phyloP scores from a whole-genome alignment of 2,329 filamentous ascomycete species.

The Trichoderma pleuroti region DNA sequence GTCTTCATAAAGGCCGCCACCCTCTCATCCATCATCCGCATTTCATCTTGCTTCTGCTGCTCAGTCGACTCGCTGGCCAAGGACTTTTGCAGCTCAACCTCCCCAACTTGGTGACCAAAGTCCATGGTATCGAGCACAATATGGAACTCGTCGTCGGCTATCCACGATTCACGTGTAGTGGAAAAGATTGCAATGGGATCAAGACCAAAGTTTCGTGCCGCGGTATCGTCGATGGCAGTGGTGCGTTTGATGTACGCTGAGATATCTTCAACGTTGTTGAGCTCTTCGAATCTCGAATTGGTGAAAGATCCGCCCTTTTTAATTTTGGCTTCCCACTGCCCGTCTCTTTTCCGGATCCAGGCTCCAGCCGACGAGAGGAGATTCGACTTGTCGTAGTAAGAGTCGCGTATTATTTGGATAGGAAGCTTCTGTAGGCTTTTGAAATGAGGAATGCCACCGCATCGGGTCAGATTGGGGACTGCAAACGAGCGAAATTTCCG shows the following conservation, averaged over 20 bases:
- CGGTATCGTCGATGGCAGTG: not conserved
- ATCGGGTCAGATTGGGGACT: not conserved
- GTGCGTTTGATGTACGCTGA: not conserved
- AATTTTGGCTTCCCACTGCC: not conserved
- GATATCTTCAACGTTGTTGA: not conserved
- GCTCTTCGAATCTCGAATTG: not conserved
- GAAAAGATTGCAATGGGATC: not conserved
- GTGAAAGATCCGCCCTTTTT: not conserved
- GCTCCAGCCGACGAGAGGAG: not conserved
- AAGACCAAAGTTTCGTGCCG: not conserved
- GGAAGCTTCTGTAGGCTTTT: not conserved
- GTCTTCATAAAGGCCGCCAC: not conserved
- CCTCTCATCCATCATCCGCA: not conserved
- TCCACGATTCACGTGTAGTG: not conserved
- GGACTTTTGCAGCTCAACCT: not conserved
- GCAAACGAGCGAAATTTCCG: not conserved
- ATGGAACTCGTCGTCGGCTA: constrained; percentile 1
- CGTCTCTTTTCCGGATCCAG: not conserved
- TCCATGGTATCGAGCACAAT: constrained; percentile 2
- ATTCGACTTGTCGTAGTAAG: not conserved
- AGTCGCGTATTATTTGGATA: not conserved
- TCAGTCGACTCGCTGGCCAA: not conserved
- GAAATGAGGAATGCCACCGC: not conserved
- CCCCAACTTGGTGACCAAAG: constrained; percentile 6
- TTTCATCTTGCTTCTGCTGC: not conserved